Percentiles rank a stretch among this genome's conserved stretches.
Evolutionary conservation across 345 rosid species (phyloP).

Genomic region (Gossypioides kirkii): DNA sequence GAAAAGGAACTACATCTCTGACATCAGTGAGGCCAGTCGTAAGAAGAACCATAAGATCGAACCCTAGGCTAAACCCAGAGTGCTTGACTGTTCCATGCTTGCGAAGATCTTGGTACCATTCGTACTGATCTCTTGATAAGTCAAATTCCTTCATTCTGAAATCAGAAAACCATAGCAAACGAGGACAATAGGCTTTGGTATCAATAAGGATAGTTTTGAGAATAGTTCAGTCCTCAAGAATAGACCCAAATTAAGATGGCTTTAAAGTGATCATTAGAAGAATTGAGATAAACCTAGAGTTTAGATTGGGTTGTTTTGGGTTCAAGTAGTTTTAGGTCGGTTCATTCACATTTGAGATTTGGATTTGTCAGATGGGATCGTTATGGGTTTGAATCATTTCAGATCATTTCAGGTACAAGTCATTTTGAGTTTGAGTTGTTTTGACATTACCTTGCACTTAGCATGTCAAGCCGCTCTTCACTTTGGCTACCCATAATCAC

Average conservation of each 20-base stretch:
- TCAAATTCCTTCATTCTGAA: neutral
- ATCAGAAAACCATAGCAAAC: neutral
- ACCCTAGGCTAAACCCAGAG: constrained; percentile 22
- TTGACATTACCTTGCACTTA: constrained; percentile 40
- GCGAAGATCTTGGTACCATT: constrained; percentile 78
- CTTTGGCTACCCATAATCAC: constrained; percentile 72
- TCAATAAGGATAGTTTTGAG: neutral
- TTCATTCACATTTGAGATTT: too few relatives aligned
- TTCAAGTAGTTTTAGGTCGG: too few relatives aligned
- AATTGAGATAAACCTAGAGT: too few relatives aligned
- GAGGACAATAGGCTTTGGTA: neutral
- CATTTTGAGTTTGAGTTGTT: too few relatives aligned
- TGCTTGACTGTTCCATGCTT: constrained; percentile 72
- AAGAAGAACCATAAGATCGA: neutral
- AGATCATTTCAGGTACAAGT: too few relatives aligned
- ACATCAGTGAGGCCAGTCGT: constrained; percentile 42
- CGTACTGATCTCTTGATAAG: constrained; percentile 48
- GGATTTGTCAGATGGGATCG: too few relatives aligned
- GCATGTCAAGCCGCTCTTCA: constrained; percentile 59
- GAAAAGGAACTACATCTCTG: constrained; percentile 34
- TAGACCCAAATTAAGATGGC: too few relatives aligned
- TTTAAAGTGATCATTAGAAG: too few relatives aligned
- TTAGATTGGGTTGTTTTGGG: too few relatives aligned
- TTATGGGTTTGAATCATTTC: too few relatives aligned
- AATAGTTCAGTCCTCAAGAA: too few relatives aligned